Evolutionary conservation across 805 yeast species (phyloP).

Genomic region (Metschnikowia gruessii): DNA sequence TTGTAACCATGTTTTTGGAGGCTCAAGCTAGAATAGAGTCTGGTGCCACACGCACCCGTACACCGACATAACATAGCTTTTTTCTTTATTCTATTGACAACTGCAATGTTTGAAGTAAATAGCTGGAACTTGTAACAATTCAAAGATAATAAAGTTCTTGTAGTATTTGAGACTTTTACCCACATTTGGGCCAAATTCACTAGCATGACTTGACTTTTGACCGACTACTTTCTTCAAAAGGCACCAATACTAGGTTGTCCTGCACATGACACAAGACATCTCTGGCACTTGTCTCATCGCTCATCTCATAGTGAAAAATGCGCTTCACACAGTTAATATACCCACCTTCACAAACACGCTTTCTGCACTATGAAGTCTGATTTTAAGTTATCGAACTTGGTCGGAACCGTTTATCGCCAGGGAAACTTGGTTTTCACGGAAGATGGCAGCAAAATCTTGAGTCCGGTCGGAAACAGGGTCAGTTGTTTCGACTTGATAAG

Average conservation of each 20-base stretch:
- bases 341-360: background rate
- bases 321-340: background rate
- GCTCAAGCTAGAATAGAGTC: background rate
- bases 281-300: conserved; percentile 14
- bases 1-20: background rate
- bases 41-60: background rate
- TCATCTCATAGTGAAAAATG: conserved; percentile 17
- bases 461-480: conserved; percentile 95
- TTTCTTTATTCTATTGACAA: too few species aligned
- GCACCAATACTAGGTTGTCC: background rate
- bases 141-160: too few species aligned
- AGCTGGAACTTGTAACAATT: too few species aligned
- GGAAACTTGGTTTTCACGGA: conserved; percentile 86
- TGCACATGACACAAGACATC: conserved; percentile 1
- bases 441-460: conserved; percentile 78
- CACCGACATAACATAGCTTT: background rate
- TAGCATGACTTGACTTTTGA: too few species aligned
- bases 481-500: conserved; percentile 82
- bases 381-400: conserved; percentile 77
- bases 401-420: conserved; percentile 92
- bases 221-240: too few species aligned
- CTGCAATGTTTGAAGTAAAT: too few species aligned
- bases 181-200: too few species aligned
- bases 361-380: conserved; percentile 69
- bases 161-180: too few species aligned